phyloP scores from a whole-genome alignment of 148 eudicot genomes.

The Dysphania ambrosioides region DNA sequence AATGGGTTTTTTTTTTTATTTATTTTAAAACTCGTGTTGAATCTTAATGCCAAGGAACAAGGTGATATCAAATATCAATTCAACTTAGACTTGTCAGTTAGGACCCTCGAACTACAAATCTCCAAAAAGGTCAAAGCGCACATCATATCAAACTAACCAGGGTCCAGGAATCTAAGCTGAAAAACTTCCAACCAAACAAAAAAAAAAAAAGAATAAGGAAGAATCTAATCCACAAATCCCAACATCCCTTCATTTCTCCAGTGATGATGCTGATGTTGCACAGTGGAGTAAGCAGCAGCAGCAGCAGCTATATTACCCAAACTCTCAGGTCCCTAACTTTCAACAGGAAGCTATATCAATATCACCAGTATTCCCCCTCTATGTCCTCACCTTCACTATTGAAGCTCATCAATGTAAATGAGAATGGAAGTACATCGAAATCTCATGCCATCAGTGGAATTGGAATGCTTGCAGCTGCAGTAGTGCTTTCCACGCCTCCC shows the following conservation, averaged over 20 bases:
- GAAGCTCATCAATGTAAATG: neutral
- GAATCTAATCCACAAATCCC: constrained; percentile 22
- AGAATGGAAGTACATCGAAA: constrained; percentile 7
- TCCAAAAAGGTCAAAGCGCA: neutral
- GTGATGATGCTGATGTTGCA: constrained; percentile 18
- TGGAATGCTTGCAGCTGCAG: constrained; percentile 36
- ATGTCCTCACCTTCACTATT: constrained; percentile 5
- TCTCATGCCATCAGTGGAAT: constrained; percentile 22
- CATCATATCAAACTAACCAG: too few relatives aligned
- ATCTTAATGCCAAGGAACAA: too few relatives aligned
- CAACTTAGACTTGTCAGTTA: too few relatives aligned
- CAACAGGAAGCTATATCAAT: neutral
- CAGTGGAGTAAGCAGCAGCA: neutral
- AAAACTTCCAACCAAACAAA: neutral
- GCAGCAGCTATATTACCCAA: neutral
- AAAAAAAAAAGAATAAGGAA: neutral
- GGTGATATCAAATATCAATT: too few relatives aligned
- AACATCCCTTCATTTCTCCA: constrained; percentile 18
- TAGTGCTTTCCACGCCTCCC: constrained; percentile 29
- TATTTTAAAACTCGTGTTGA: too few relatives aligned
- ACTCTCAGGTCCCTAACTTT: neutral
- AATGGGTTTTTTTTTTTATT: too few relatives aligned
- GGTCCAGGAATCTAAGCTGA: neutral
- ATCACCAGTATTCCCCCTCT: neutral
- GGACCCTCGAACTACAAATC: neutral